Evolutionary conservation across 805 yeast genomes (phyloP), one percentile per base, ranked within the genome.

Genomic region (Wickerhamomyces rabaulensis): DNA sequence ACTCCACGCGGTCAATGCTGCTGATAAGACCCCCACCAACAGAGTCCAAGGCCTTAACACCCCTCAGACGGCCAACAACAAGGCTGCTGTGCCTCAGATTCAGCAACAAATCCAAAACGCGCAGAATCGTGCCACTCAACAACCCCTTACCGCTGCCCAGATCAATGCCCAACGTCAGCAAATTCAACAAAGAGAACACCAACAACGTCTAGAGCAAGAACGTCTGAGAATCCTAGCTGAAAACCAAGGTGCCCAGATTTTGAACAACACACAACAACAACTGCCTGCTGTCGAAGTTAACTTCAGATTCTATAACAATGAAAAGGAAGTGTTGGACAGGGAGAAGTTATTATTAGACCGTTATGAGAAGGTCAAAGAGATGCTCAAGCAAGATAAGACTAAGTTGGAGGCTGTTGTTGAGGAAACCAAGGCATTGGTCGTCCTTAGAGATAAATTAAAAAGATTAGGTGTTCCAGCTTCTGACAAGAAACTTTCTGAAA

Each of bases 401-500:
- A 25, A 26, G 21, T 40, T 42, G 9, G 3, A 17, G 6, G 22
- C 13, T 3, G 13, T 45, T 7, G 29, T 21, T n/a, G 10, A 9
- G 3, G 21, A 29, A 19, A 23, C 41, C 13, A 29, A 21, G 21
- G 27, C 15, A 4, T 17, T 45, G 9, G 38, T 23, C n/a, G 15
- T 15, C 4, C 33, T 31, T 22, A 47, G 44, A 25, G 47, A 47
- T 4, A 41, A 25, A 41, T 16, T 47, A 4, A 35, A 29, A 20
- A 47, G 31, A 35, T 25, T 47, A 21, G 53, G 53, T 9, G 20
- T 49, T 9, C 8, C 26, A 2, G 21, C 27, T 7, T 19, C 25
- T 15, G 48, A 43, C 27, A 26, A 17, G 19, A 39, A 41, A 9
- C 21, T 50, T 20, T n/a, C 19, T n/a, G 33, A 35, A 8, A 16